A percentile compares a stretch with the other conserved stretches of the same genome.
Conservation (phyloP, 371 early-diverging fungal genomes). For the Mortierella polycephala region DNA sequence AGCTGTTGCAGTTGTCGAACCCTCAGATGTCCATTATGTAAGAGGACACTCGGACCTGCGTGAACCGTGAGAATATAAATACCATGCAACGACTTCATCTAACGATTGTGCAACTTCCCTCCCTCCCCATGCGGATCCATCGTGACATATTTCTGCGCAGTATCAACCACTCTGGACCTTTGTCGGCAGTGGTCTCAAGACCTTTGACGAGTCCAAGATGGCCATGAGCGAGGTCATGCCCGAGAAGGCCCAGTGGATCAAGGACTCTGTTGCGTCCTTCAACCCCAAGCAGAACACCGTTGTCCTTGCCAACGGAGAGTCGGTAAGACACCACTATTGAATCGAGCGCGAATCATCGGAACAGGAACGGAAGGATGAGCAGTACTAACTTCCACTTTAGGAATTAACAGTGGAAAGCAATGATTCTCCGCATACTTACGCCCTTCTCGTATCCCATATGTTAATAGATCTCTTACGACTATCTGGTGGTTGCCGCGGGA, state of each 20-base stretch:
- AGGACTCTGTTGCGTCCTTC: conserved; percentile 73
- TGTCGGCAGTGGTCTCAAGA: conserved; percentile 90
- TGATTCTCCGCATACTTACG: not conserved
- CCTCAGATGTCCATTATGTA: conserved; percentile 81
- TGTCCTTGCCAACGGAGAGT: conserved; percentile 71
- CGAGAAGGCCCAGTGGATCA: conserved; percentile 78
- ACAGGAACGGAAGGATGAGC: not conserved
- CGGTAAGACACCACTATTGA: conserved; percentile 44
- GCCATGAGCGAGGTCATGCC: conserved; percentile 80
- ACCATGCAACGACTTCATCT: not conserved
- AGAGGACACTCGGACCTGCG: conserved; percentile 15
- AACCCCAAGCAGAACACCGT: conserved; percentile 80
- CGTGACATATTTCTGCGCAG: conserved; percentile 42
- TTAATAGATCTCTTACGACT: conserved; percentile 75
- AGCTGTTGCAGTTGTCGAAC: conserved; percentile 85
- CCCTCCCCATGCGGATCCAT: not conserved
- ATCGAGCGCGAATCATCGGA: not conserved
- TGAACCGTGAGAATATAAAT: not conserved
- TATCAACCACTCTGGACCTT: conserved; percentile 93
- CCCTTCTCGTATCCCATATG: not conserved
- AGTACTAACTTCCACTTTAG: not conserved
- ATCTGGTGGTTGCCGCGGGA: conserved; percentile 90
- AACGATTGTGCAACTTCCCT: conserved; percentile 8
- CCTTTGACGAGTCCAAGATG: conserved; percentile 73
- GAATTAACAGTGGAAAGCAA: not conserved